Evolutionary conservation across 2,329 filamentous ascomycete species (phyloP), one percentile per base, ranked within the genome.

Genomic region (Diaporthe sp.): DNA sequence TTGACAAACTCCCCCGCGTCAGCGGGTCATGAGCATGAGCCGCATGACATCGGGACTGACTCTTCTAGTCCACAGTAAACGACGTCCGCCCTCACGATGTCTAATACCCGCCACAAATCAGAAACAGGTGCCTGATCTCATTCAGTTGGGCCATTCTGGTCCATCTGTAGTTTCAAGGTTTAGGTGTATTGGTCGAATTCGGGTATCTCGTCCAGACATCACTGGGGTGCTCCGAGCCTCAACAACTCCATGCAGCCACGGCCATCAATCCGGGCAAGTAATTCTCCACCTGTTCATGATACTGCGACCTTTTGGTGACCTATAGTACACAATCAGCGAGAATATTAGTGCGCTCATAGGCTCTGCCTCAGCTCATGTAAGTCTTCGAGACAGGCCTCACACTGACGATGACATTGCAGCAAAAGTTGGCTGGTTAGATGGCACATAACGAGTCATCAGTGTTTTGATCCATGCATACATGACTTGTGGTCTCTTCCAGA

Each of bases 1-100:
- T 46, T 71, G 68, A 68, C 65, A 68, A 51, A 68, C 46, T 22
- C 65, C 46, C 65, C 46, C 53, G 31, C 46, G 46, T 68, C 65
- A 68, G 44, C 46, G 19, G 49, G 46, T 37, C 65, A 42, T 31
- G 15, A 28, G n/a, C n/a, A 39, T 68, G 44, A 68, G 65, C 65
- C 65, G 46, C 65, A 51, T 67, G 62, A 67, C 62, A 19, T 51
- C 44, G 15, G 19, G 25, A 37, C 62, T 67, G 62, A 67, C 42
- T 65, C 61, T 67, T 28, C 37, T 17, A 19, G 19, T 25, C 62
- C 62, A n/a, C 62, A 49, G 13, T 17, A n/a, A 12, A 34, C n/a
- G 17, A 37, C 25, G 22, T 51, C 44, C 3, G 28, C 28, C 17
- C 44, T 67, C 13, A 7, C 10, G 3, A 19, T 62, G 39, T 25